Evolutionary conservation across 1,284 basidiomycete genomes (phyloP), one percentile per base, ranked within the genome.

Genomic region (Trichosporon sp.): DNA sequence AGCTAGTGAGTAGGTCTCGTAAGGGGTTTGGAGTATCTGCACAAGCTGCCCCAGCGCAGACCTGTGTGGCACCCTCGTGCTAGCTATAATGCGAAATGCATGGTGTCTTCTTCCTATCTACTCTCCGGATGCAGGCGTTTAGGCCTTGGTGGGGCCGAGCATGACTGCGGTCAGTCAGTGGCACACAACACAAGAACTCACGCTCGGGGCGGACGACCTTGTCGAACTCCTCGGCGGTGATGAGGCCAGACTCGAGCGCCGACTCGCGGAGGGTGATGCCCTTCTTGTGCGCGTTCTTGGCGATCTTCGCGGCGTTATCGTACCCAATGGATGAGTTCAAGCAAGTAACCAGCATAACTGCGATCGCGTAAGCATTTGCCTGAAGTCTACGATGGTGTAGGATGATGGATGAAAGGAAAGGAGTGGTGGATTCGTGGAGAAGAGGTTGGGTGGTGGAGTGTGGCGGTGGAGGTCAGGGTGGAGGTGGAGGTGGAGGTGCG

Each of bases 271-370:
- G 83, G 64, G 80, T 99, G 64, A 91, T 92, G 27, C 95, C 97
- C 84, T 99, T 95, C 84, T 92, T 95, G 87, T 99, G 97, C 15
- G 97, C 97, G 85, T 99, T 99, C 88, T 99, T 99, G 51, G 97
- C 97, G 75, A 93, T 95, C 84, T 93, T 95, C 65, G 97, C 97
- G 58, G 98, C 60, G 29, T 34, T 34, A 29, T 72, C 71, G 35
- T 72, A 72, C 8, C 71, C 71, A 6, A 70, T 71, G 13, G 68
- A 70, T 25, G 72, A 70, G 79, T 81, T 81, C 62, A 81, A 70
- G 70, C 79, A 80, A 2, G 80, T 81, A 29, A 78, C 80, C 38
- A 70, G 56, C 64, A 65, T 65, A 51, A 51, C 47, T 51, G 21
- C 11, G n/a, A n/a, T n/a, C n/a, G 15, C 38, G 18, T 42, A 5